Conservation (phyloP, 495 filamentous ascomycete genomes). For the Penicillium fimorum region DNA sequence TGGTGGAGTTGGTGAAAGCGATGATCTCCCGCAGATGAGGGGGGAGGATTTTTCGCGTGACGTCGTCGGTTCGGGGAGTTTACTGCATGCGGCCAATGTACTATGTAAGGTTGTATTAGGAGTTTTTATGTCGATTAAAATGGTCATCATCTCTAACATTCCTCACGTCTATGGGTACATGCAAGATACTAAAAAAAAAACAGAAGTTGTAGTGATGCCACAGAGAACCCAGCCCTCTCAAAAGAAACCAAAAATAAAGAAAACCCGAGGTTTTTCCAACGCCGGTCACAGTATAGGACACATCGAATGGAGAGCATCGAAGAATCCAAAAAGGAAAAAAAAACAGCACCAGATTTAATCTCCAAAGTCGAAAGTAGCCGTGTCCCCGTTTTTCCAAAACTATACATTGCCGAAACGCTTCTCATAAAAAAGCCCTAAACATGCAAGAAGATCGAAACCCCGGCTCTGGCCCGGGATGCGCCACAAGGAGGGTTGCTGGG, state of each 20-base stretch:
- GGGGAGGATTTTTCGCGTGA: slow-evolving; percentile 42
- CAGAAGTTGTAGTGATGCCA: slow-evolving; percentile 25
- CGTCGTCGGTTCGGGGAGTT: slow-evolving; percentile 39
- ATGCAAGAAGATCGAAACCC: slow-evolving; percentile 20
- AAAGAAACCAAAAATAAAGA: slow-evolving; percentile 18
- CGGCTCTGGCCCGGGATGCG: slow-evolving; percentile 9
- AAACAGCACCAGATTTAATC: slow-evolving; percentile 13
- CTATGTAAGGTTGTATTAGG: background rate
- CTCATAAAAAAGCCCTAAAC: slow-evolving; percentile 20
- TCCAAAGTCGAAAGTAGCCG: slow-evolving; percentile 14
- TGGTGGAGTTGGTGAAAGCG: slow-evolving; percentile 21
- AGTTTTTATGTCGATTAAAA: background rate
- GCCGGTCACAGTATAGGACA: slow-evolving; percentile 35
- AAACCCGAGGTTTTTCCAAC: slow-evolving; percentile 34
- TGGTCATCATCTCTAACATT: slow-evolving; percentile 29
- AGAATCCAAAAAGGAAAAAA: slow-evolving; percentile 14
- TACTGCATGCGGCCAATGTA: slow-evolving; percentile 26
- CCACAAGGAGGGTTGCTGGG: slow-evolving; percentile 12
- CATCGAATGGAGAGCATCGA: slow-evolving; percentile 26
- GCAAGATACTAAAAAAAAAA: slow-evolving; percentile 27
- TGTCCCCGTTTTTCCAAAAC: slow-evolving; percentile 18
- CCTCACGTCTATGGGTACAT: slow-evolving; percentile 37
- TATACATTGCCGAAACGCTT: slow-evolving; percentile 31
- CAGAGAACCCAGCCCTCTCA: slow-evolving; percentile 22
- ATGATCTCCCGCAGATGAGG: slow-evolving; percentile 26